Conservation (phyloP, 768 basidiomycete genomes). For the Tylopilus balloui region DNA sequence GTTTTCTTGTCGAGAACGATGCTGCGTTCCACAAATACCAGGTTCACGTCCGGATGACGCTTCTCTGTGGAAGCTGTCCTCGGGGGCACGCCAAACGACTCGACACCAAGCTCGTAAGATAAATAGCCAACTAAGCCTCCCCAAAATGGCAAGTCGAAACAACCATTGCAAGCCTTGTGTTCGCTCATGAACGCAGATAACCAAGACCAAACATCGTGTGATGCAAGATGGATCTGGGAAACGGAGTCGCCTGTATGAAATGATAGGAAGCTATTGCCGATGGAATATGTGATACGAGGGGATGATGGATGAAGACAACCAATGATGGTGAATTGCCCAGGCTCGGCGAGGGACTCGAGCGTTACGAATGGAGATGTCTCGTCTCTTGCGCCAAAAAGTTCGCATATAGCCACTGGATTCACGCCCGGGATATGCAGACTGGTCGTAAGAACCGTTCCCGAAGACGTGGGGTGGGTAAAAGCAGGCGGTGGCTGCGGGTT, state of each 20-base stretch:
- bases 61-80: conserved; percentile 25
- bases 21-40: conserved; percentile 76
- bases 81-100: conserved; percentile 46
- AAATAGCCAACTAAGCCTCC: conserved; percentile 76
- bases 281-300: conserved; percentile 52
- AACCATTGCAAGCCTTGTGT: conserved; percentile 45
- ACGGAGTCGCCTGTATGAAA: conserved; percentile 37
- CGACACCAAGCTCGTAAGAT: conserved; percentile 75
- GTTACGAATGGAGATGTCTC: conserved; percentile 62
- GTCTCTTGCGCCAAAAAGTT: conserved; percentile 55
- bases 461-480: conserved; percentile 14
- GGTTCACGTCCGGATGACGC: conserved; percentile 65
- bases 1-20: conserved; percentile 58
- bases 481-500: conserved; percentile 29
- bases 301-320: conserved; percentile 54
- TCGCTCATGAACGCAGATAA: conserved; percentile 62
- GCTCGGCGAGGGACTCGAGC: conserved; percentile 72
- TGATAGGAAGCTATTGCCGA: conserved; percentile 47
- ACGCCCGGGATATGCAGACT: conserved; percentile 42
- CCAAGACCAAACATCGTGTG: conserved; percentile 71
- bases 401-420: conserved; percentile 47
- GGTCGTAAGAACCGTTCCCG: conserved; percentile 34
- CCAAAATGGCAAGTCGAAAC: conserved; percentile 67
- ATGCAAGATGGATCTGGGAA: conserved; percentile 40
- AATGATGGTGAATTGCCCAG: conserved; percentile 71